A percentile compares a stretch with the other conserved stretches of the same genome.
These are phyloP conservation scores for Hermanozyma aechmeae DNA, from an alignment of 805 yeast genomes.

Conservation along the genomic window DNA sequence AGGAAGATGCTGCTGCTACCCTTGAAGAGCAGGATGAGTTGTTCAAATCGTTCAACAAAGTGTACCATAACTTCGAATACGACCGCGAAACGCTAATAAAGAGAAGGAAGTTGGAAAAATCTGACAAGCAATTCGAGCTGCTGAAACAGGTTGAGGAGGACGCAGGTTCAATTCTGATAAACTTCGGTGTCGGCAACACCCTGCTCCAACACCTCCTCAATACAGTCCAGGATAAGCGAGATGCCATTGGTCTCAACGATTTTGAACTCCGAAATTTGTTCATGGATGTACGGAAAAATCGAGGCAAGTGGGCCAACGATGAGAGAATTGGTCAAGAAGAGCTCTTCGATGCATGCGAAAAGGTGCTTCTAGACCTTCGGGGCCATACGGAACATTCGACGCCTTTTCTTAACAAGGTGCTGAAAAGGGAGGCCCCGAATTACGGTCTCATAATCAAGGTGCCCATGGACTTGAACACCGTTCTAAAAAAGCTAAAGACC, in stretches of 20 bases:
- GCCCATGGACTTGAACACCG: constrained; percentile 96
- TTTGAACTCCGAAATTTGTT: constrained; percentile 75
- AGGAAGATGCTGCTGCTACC: constrained; percentile 2
- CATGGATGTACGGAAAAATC: constrained; percentile 85
- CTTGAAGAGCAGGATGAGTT: constrained; percentile 33
- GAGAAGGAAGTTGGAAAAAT: constrained; percentile 68
- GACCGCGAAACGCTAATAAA: constrained; percentile 70
- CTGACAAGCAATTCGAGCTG: constrained; percentile 56
- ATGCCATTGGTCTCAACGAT: constrained; percentile 67
- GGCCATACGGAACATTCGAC: constrained; percentile 95
- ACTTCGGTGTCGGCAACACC: constrained; percentile 28
- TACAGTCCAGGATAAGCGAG: constrained; percentile 71
- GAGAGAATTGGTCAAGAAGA: constrained; percentile 96
- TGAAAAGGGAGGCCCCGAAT: constrained; percentile 96
- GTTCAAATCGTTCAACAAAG: constrained; percentile 58
- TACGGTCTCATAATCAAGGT: constrained; percentile 81
- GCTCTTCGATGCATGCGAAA: constrained; percentile 93
- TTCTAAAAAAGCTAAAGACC: constrained; percentile 76
- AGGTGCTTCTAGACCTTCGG: constrained; percentile 81
- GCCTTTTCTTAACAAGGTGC: constrained; percentile 91
- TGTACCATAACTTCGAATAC: constrained; percentile 69
- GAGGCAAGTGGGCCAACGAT: constrained; percentile 97
- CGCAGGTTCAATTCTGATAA: constrained; percentile 16
- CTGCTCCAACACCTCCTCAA: constrained; percentile 68
- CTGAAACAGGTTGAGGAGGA: constrained; percentile 2